These are phyloP conservation scores for Phycomyces blakesleeanus DNA, from an alignment of 192 early-diverging fungal genomes.

Conservation along the genomic window DNA sequence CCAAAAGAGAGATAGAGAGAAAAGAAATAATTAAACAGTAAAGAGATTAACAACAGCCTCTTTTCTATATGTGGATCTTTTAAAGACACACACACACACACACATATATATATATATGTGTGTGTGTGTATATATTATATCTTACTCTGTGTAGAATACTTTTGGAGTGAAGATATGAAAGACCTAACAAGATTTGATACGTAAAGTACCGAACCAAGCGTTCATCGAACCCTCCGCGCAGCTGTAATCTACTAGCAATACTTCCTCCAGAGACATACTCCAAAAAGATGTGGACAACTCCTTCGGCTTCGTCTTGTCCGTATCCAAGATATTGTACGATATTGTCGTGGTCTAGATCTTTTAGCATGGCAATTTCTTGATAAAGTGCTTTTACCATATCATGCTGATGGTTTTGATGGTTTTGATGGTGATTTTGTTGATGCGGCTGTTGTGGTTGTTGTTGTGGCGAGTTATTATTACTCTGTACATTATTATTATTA, in stretches of 20 bases:
- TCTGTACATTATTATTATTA: no score
- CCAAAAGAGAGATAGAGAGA: no score
- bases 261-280: conserved; percentile 97
- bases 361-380: conserved; percentile 72
- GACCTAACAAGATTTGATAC: conserved; percentile 78
- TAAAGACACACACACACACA: background rate
- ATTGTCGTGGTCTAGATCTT: conserved; percentile 85
- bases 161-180: conserved; percentile 84
- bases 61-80: background rate
- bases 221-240: conserved; percentile 73
- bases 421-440: no score
- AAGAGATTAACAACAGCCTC: no score
- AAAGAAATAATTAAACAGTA: no score
- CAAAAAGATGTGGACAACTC: conserved; percentile 89
- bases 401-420: conserved; percentile 28
- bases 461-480: no score
- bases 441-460: no score
- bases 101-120: background rate
- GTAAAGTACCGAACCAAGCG: conserved; percentile 68
- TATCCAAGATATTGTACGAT: conserved; percentile 93
- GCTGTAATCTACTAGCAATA: conserved; percentile 73
- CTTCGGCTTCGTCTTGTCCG: conserved; percentile 35
- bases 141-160: conserved; percentile 71
- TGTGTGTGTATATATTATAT: background rate
- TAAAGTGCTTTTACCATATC: conserved; percentile 61